Evolutionary conservation across 2,329 filamentous ascomycete species (phyloP).

Genomic region (Fusarium nematophilum): DNA sequence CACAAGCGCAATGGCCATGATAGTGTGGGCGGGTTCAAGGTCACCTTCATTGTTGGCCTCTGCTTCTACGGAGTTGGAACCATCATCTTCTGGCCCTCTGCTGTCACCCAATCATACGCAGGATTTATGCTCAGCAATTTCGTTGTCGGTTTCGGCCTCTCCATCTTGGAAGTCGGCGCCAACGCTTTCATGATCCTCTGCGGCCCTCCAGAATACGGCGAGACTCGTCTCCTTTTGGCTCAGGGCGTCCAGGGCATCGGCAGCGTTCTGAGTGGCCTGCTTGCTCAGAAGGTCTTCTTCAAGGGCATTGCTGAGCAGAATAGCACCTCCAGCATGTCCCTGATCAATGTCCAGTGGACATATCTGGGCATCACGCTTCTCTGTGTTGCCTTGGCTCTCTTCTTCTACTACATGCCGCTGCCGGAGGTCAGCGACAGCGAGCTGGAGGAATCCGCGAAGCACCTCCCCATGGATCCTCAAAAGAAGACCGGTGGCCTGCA

Average conservation of each 20-base stretch:
- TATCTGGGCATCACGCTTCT: constrained; percentile 85
- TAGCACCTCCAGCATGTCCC: constrained; percentile 53
- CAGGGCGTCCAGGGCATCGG: constrained; percentile 83
- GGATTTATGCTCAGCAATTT: constrained; percentile 82
- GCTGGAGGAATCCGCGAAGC: constrained; percentile 60
- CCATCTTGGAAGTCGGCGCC: constrained; percentile 82
- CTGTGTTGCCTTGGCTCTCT: constrained; percentile 75
- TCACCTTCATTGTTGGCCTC: constrained; percentile 82
- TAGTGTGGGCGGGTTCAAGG: constrained; percentile 76
- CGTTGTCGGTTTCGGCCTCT: constrained; percentile 81
- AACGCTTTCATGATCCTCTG: constrained; percentile 80
- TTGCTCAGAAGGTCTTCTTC: constrained; percentile 82
- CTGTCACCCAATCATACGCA: constrained; percentile 77
- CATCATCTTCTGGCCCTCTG: constrained; percentile 89
- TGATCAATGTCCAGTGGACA: constrained; percentile 85
- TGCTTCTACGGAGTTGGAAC: constrained; percentile 80
- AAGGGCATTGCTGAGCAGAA: constrained; percentile 59
- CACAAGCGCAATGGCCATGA: constrained; percentile 53
- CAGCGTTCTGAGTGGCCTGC: constrained; percentile 75
- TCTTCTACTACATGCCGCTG: constrained; percentile 76
- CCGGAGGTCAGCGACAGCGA: constrained; percentile 70
- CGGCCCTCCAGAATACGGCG: constrained; percentile 77
- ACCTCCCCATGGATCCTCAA: constrained; percentile 61
- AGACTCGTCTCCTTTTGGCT: constrained; percentile 79
- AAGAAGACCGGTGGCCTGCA: constrained; percentile 64